A percentile compares a stretch with the other conserved stretches of the same genome.
Evolutionary conservation across 768 basidiomycete species (phyloP).

Genomic region (Tubosaeta sp.): DNA sequence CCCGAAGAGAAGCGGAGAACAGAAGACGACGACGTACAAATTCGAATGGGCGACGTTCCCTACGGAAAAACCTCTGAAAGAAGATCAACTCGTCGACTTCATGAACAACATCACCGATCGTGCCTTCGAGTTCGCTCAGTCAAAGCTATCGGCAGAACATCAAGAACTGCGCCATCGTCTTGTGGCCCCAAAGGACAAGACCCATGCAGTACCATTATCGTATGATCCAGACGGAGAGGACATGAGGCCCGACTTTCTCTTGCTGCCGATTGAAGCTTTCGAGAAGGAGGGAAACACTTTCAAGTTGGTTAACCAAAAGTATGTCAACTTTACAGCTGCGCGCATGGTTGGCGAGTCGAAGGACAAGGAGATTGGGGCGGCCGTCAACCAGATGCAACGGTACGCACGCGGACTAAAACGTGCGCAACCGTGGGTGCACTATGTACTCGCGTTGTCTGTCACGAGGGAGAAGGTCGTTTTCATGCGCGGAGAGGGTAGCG

Average conservation of each 20-base stretch:
- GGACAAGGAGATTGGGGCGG: too few relatives aligned
- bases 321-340: not conserved
- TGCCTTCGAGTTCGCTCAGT: not conserved
- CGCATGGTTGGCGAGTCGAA: too few relatives aligned
- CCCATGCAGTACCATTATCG: slow-evolving; percentile 30
- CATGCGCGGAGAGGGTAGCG: slow-evolving; percentile 1
- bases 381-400: too few relatives aligned
- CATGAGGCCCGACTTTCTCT: slow-evolving; percentile 5
- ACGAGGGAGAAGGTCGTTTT: not conserved
- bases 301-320: not conserved
- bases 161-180: not conserved
- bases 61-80: not conserved
- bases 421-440: slow-evolving; percentile 8
- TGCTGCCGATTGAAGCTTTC: slow-evolving; percentile 3
- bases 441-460: not conserved
- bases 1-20: not conserved
- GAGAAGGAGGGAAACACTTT: not conserved
- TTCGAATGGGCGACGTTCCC: slow-evolving; percentile 4
- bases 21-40: not conserved
- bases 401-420: not conserved
- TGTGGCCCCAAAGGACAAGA: not conserved
- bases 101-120: slow-evolving; percentile 1
- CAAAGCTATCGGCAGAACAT: too few relatives aligned
- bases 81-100: slow-evolving; percentile 2
- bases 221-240: slow-evolving; percentile 7